Conservation (phyloP, 1,284 basidiomycete species). For the Ganoderma multipileum region DNA sequence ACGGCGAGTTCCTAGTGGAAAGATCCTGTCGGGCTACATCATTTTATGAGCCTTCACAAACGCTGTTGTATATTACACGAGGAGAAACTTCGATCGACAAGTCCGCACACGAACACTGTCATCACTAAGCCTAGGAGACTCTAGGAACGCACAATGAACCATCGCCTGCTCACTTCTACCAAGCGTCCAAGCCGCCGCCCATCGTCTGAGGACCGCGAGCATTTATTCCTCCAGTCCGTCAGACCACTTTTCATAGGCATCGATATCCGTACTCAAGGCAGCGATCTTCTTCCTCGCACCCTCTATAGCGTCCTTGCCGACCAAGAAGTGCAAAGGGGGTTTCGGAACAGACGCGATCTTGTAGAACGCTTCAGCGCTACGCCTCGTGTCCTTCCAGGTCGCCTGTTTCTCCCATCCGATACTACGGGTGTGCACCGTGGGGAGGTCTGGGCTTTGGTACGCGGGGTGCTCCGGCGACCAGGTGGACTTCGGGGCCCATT, state of each 20-base stretch:
- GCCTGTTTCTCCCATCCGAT: background rate
- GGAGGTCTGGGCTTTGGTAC: constrained; percentile 20
- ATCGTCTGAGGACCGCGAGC: too few species aligned
- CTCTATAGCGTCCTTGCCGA: constrained; percentile 21
- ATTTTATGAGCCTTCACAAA: too few species aligned
- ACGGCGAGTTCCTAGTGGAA: too few species aligned
- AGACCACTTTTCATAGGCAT: constrained; percentile 20
- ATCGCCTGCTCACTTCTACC: too few species aligned
- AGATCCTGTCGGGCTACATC: too few species aligned
- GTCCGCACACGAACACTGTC: background rate
- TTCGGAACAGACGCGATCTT: constrained; percentile 10
- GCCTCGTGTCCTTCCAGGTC: constrained; percentile 8
- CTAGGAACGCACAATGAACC: too few species aligned
- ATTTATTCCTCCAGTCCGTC: constrained; percentile 6
- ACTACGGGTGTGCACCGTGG: constrained; percentile 2
- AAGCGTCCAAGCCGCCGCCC: too few species aligned
- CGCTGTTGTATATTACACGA: too few species aligned
- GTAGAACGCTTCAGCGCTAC: constrained; percentile 23
- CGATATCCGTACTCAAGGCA: background rate
- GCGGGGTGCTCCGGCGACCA: constrained; percentile 20
- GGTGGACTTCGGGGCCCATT: background rate
- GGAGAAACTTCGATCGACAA: too few species aligned
- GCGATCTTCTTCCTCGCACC: constrained; percentile 14
- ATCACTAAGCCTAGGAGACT: too few species aligned
- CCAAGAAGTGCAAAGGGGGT: constrained; percentile 22